Conservation (phyloP, 78 protist genomes). For the Corallochytrium limacisporum region DNA sequence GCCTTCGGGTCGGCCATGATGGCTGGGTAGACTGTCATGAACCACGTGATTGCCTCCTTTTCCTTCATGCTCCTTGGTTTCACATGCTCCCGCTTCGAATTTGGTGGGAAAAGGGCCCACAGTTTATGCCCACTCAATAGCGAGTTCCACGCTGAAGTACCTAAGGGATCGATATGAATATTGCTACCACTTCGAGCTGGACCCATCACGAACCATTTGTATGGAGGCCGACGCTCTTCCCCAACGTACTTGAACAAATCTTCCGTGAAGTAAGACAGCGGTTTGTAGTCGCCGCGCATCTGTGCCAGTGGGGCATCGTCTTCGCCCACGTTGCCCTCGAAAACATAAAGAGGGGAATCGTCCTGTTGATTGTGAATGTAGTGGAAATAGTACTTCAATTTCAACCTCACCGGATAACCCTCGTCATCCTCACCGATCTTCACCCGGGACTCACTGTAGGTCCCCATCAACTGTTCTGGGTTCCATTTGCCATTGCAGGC, state of each 20-base stretch:
- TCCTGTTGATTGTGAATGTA: conserved; percentile 2
- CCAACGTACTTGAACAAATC: conserved; percentile 33
- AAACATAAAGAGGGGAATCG: conserved; percentile 46
- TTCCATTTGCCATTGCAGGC: too few species aligned
- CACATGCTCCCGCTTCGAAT: conserved; percentile 5
- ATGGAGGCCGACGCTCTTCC: conserved; percentile 21
- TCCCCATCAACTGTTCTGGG: background rate
- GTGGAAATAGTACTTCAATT: background rate
- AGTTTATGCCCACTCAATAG: conserved; percentile 26
- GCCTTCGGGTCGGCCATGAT: background rate
- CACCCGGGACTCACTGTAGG: background rate
- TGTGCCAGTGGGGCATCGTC: background rate
- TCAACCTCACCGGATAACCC: conserved; percentile 10
- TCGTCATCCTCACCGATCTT: background rate
- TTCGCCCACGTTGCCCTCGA: conserved; percentile 29
- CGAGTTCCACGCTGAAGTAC: conserved; percentile 51
- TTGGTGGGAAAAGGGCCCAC: conserved; percentile 42
- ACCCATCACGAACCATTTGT: conserved; percentile 46
- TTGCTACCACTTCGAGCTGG: conserved; percentile 29
- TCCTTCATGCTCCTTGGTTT: background rate
- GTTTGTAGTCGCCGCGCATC: conserved; percentile 7
- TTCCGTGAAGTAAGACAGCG: background rate
- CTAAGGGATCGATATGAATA: conserved; percentile 46
- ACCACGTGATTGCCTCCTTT: conserved; percentile 1
- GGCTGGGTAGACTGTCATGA: background rate